A percentile compares a stretch with the other conserved stretches of the same genome.
Evolutionary conservation across 1,139 yeast genomes (phyloP).

Genomic region (Debaryomycetaceae sp.): DNA sequence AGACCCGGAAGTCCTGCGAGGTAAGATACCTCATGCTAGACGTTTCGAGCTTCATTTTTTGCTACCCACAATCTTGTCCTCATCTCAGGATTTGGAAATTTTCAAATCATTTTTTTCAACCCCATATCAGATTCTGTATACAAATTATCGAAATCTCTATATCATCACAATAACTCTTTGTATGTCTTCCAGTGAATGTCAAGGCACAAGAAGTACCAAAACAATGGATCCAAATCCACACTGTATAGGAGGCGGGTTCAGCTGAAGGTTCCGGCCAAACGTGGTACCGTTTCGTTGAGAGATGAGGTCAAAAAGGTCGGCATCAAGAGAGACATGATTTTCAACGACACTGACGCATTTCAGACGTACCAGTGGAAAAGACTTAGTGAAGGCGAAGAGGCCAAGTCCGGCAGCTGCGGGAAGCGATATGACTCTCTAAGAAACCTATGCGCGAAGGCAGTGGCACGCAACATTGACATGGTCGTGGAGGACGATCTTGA

Average conservation of each 20-base stretch:
- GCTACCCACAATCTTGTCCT: not conserved
- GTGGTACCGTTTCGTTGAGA: not conserved
- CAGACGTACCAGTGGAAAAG: conserved; percentile 18
- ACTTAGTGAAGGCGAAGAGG: not conserved
- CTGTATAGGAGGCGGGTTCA: not conserved
- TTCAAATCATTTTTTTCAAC: conserved; percentile 1
- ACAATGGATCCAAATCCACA: not conserved
- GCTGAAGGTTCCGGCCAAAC: not conserved
- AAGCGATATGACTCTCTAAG: conserved; percentile 12
- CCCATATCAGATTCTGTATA: not conserved
- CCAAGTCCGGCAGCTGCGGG: not conserved
- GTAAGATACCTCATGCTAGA: conserved; percentile 91
- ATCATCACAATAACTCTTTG: not conserved
- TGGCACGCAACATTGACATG: conserved; percentile 25
- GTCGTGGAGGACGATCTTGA: conserved; percentile 20
- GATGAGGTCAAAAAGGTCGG: conserved; percentile 1
- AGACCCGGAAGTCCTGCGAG: conserved; percentile 83
- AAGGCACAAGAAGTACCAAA: not conserved
- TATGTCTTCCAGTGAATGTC: not conserved
- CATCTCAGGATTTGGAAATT: not conserved
- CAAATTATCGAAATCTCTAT: not conserved
- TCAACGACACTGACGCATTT: conserved; percentile 13
- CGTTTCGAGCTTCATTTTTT: conserved; percentile 80
- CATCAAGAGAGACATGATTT: conserved; percentile 7
- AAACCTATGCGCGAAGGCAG: conserved; percentile 23